phyloP scores from a whole-genome alignment of 148 eudicot species.

The Cornus controversa region DNA sequence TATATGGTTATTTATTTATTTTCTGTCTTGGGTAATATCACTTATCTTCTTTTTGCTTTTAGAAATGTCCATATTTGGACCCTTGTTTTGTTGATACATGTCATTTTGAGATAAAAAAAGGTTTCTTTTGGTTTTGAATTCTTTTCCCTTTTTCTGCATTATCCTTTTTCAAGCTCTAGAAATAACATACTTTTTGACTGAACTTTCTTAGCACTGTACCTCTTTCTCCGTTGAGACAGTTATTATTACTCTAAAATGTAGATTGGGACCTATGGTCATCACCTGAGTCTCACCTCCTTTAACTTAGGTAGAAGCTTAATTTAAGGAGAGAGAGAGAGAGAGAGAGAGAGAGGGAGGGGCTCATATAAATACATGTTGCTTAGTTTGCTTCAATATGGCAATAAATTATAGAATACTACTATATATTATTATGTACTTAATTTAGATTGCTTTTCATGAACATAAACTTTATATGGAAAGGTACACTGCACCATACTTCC shows the following conservation, averaged over 20 bases:
- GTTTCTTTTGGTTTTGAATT: slow-evolving; percentile 17
- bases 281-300: slow-evolving; percentile 7
- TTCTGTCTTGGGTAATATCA: background rate
- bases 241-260: background rate
- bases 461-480: too few species aligned
- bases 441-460: too few species aligned
- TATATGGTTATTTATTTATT: too few species aligned
- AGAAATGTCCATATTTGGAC: background rate
- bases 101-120: slow-evolving; percentile 12
- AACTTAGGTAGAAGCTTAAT: background rate
- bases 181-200: slow-evolving; percentile 11
- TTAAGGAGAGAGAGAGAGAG: background rate
- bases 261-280: background rate
- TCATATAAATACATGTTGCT: background rate
- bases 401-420: too few species aligned
- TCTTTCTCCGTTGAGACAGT: slow-evolving; percentile 2
- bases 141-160: slow-evolving; percentile 23
- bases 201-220: slow-evolving; percentile 2
- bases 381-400: background rate
- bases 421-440: too few species aligned
- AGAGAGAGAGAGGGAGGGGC: background rate
- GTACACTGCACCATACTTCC: too few species aligned
- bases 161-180: slow-evolving; percentile 17
- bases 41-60: background rate
- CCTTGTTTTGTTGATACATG: background rate